phyloP scores from a whole-genome alignment of 116 monocot species.

The Zostera marina region DNA sequence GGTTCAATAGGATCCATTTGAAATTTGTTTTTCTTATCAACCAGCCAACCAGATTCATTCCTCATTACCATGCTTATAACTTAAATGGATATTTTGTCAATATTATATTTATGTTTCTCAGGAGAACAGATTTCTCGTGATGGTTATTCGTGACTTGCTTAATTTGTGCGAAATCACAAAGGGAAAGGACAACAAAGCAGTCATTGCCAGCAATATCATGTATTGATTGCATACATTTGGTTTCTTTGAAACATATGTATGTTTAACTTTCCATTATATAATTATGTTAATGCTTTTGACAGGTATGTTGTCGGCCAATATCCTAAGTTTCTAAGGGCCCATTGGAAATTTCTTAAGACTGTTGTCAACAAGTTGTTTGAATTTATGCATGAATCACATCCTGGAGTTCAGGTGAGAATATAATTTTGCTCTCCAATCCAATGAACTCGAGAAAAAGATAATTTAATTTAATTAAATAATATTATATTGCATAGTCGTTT shows the following conservation, averaged over 20 bases:
- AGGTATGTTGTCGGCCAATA: conserved; percentile 99
- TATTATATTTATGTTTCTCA: conserved; percentile 12
- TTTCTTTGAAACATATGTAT: not conserved
- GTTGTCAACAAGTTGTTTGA: conserved; percentile 99
- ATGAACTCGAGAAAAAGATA: too few species aligned
- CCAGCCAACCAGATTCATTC: too few species aligned
- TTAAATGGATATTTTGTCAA: not conserved
- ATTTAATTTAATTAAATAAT: too few species aligned
- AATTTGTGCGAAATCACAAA: conserved; percentile 98
- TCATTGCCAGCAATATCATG: conserved; percentile 99
- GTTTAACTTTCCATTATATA: not conserved
- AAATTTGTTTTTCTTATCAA: too few species aligned
- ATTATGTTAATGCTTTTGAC: not conserved
- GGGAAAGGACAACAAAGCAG: conserved; percentile 99
- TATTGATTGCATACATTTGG: conserved; percentile 8
- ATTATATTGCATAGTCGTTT: too few species aligned
- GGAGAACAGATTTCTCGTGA: conserved; percentile 97
- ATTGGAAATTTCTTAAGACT: conserved; percentile 99
- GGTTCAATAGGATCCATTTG: too few species aligned
- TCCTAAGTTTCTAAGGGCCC: conserved; percentile 91
- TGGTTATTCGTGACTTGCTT: conserved; percentile 92
- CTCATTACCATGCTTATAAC: too few species aligned
- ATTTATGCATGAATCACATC: conserved; percentile 99
- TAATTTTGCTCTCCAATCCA: not conserved
- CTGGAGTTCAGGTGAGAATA: conserved; percentile 81